A percentile compares a stretch with the other conserved stretches of the same genome.
Conservation (phyloP, 83 land plant genomes). For the Diphasiastrum complanatum region DNA sequence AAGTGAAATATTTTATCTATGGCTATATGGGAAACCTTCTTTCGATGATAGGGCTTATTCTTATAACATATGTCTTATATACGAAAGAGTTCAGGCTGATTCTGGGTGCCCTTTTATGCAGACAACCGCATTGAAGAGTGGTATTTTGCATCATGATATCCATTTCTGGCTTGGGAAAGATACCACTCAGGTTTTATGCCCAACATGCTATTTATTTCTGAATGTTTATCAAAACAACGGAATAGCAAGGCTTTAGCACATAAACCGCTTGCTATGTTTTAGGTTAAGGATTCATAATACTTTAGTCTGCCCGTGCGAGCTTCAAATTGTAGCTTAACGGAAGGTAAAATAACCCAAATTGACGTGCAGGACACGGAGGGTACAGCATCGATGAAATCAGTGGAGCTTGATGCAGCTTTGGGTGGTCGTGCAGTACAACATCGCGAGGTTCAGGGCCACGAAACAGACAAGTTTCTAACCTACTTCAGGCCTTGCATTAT, state of each 20-base stretch:
- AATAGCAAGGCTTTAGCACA: background rate
- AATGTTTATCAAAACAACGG: no score
- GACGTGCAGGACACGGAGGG: conserved; percentile 74
- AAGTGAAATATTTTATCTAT: background rate
- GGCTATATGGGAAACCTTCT: background rate
- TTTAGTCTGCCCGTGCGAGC: background rate
- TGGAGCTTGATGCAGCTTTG: conserved; percentile 78
- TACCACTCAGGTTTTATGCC: conserved; percentile 8
- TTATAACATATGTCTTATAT: background rate
- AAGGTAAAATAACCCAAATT: background rate
- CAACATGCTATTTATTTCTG: background rate
- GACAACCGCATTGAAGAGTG: conserved; percentile 16
- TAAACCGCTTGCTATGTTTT: background rate
- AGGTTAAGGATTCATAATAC: background rate
- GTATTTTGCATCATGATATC: conserved; percentile 16
- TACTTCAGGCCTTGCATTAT: conserved; percentile 79
- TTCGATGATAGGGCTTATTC: background rate
- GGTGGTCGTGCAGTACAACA: conserved; percentile 75
- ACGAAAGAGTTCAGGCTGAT: background rate
- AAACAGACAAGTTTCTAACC: conserved; percentile 71
- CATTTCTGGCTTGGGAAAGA: conserved; percentile 17
- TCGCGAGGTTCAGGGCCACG: conserved; percentile 70
- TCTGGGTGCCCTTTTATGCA: conserved; percentile 5
- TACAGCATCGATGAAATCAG: conserved; percentile 62
- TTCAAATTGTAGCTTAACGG: background rate